Base-by-base conservation (phyloP, 805 yeast genomes). In the Schwanniomyces polymorphus region DNA sequence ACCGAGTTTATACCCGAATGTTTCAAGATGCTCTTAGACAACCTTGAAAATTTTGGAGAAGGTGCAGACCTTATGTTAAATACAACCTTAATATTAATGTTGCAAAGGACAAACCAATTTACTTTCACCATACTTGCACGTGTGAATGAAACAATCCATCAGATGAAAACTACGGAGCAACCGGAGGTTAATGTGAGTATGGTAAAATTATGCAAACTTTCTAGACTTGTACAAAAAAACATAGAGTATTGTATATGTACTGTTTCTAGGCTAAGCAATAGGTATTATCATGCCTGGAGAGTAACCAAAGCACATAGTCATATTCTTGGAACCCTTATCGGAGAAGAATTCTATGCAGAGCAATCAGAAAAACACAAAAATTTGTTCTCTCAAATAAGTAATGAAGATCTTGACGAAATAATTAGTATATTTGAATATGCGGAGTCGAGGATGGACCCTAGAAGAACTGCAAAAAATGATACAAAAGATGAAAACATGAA, bases 261-360 rank as follows among this genome's bases (percentile, higher is more conserved):
- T 2, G 50, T 70, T 28, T 73, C 66, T 16, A 70, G 72, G 34
- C 63, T 86, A 29, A 80, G 88, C 17, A 71, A 67, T 23, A 74
- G 81, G 51, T 85, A 84, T 58, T 82, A 81, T 48, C 84, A 83
- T 58, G 86, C 90, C 2, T 82, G 85, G 82, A 77, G 86, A 63
- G 75, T 85, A 59, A 72, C 80, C 31, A 84, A 83, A 55, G 84
- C 87, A 0, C 80, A 78, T 43, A 61, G 61, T 5, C 74, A 68
- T 39, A 55, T 82, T 17, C 52, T 75, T 10, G 66, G 63, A 21
- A 44, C 76, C 4, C 47, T 80, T 9, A 60, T 50, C 0, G 60
- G 66, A 16, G 53, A 63, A 18, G 66, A 62, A 5, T 57, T 64
- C 29, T 68, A 61, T 46, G 51, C 27, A 7, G 21, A 31, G 11